Conservation (phyloP, 2,329 filamentous ascomycete species). For the Delphinella strobiligena region DNA sequence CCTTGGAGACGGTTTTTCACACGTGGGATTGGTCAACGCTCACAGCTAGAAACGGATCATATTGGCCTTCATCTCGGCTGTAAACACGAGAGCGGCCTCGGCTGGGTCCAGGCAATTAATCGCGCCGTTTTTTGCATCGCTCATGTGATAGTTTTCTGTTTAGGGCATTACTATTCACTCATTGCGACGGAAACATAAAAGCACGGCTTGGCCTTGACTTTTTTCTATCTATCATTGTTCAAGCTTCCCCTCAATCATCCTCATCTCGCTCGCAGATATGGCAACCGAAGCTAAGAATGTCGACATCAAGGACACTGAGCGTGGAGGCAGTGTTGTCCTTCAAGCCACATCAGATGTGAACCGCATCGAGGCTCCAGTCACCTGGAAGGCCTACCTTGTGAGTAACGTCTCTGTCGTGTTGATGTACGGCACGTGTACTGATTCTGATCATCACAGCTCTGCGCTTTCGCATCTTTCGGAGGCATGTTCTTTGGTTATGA, state of each 20-base stretch:
- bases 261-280: not conserved
- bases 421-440: not conserved
- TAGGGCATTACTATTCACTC: no score
- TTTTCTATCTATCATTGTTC: not conserved
- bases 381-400: slow-evolving; percentile 32
- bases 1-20: no score
- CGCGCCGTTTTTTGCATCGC: not conserved
- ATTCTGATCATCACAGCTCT: slow-evolving; percentile 24
- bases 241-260: not conserved
- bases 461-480: slow-evolving; percentile 37
- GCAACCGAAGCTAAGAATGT: not conserved
- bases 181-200: no score
- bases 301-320: not conserved
- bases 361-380: slow-evolving; percentile 41
- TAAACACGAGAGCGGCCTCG: not conserved
- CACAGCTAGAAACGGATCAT: not conserved
- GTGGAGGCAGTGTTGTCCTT: slow-evolving; percentile 9
- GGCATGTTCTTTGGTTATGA: slow-evolving; percentile 69
- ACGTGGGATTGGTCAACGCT: not conserved
- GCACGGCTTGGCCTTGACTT: not conserved
- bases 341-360: slow-evolving; percentile 36
- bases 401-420: slow-evolving; percentile 13
- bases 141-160: not conserved
- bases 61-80: not conserved
- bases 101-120: not conserved